Percentiles rank a stretch among this genome's conserved stretches.
phyloP scores from a whole-genome alignment of 495 filamentous ascomycete genomes.

The Penicillium dipodomyicola region DNA sequence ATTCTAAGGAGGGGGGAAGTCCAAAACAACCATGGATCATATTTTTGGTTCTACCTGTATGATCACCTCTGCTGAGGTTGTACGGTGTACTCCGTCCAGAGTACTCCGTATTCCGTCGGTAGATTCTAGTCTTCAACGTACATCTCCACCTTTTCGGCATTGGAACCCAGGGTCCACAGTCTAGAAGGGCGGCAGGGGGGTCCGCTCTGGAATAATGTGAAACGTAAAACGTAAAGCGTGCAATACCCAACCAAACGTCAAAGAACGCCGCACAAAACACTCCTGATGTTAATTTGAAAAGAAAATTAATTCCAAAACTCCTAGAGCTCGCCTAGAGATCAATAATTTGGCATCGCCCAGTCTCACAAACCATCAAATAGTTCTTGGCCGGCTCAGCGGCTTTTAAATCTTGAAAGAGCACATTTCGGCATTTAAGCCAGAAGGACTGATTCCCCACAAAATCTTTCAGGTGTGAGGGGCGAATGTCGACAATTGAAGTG shows the following conservation, averaged over 20 bases:
- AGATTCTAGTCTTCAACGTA: neutral
- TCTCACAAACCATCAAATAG: constrained; percentile 51
- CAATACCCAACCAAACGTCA: neutral
- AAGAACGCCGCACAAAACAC: neutral
- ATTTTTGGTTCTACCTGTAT: neutral
- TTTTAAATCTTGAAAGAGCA: constrained; percentile 44
- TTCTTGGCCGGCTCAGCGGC: constrained; percentile 40
- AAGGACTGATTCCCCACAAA: constrained; percentile 49
- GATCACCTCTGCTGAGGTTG: neutral
- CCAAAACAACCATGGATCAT: neutral
- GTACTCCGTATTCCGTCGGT: neutral
- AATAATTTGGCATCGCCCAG: constrained; percentile 45
- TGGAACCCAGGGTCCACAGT: neutral
- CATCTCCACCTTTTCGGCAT: neutral
- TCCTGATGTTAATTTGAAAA: neutral
- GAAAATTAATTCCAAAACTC: neutral
- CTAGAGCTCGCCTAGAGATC: constrained; percentile 28
- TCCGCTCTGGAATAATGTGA: neutral
- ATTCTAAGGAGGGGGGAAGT: neutral
- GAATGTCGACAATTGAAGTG: constrained; percentile 41
- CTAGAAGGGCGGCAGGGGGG: neutral
- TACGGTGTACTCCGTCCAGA: too few species aligned
- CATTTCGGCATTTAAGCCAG: constrained; percentile 53
- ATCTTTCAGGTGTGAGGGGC: constrained; percentile 46
- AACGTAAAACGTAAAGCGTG: neutral